Base-by-base conservation (phyloP, 768 basidiomycete species). In the Collybiopsis confluens region DNA sequence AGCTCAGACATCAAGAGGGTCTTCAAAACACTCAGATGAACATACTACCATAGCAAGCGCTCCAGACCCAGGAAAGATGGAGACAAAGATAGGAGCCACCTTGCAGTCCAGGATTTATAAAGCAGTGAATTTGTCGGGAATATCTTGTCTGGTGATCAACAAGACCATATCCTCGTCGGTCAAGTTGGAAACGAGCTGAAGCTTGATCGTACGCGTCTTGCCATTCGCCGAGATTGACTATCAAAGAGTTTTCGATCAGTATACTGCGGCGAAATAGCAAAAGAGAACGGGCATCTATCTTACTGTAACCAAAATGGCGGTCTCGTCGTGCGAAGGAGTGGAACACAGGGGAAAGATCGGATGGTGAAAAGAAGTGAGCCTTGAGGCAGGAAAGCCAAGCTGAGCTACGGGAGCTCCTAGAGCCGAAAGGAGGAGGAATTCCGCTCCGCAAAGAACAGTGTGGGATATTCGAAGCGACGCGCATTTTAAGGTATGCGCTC, bases 111-210 rank as follows among this genome's bases (percentile, higher is more conserved):
- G n/a, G 24, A 21, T 21, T 4, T 16, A 8, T 11, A 46, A 33
- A 16, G 45, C 45, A 26, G 45, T 46, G 11, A 24, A 46, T 16
- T 46, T 46, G n/a, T 33, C 20, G 8, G 40, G 16, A 46, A 33
- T 26, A 46, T 46, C 28, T 46, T n/a, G n/a, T 24, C 26, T 33
- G n/a, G 45, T 46, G 26, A 46, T 46, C n/a, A 46, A n/a, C 26
- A n/a, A n/a, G 26, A 46, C 26, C 26, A 9, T 46, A 8, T 46
- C 45, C 23, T 46, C 45, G 26, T 46, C 26, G 26, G 45, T 46
- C 20, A 46, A 8, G 5, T 6, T 46, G 4, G 45, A n/a, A 21
- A 46, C 28, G 26, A 33, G 45, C 45, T n/a, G 16, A 26, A 33
- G 45, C 45, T 33, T 46, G 23, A 24, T 24, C 20, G 20, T 46